Conservation (phyloP, 352 stramenopile species). For the Sclerospora graminicola region DNA sequence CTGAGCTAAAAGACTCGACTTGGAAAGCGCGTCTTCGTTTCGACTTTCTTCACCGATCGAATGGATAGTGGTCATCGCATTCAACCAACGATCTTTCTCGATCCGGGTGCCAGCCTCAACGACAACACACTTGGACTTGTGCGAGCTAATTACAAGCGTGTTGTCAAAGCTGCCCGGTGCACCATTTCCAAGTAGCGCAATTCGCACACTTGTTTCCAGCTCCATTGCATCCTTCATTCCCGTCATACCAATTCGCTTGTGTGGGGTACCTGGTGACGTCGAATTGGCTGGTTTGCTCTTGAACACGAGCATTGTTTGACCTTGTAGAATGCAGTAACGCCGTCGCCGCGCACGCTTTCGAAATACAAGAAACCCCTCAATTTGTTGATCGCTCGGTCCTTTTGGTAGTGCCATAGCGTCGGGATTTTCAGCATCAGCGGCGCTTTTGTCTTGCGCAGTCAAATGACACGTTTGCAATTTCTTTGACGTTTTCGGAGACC, state of each 20-base stretch:
- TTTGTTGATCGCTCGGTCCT: constrained; percentile 10
- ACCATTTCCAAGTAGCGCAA: constrained; percentile 31
- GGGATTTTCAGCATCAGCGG: not conserved
- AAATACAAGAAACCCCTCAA: constrained; percentile 58
- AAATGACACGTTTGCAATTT: not conserved
- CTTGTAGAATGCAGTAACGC: constrained; percentile 61
- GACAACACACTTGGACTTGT: constrained; percentile 61
- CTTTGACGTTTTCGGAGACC: constrained; percentile 4
- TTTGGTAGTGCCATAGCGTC: not conserved
- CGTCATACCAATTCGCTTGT: constrained; percentile 53
- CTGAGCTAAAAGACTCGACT: constrained; percentile 42
- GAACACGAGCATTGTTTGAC: constrained; percentile 46
- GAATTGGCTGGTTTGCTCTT: constrained; percentile 39
- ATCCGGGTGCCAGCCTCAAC: constrained; percentile 59
- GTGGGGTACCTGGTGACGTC: constrained; percentile 19
- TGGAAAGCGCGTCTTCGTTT: constrained; percentile 44
- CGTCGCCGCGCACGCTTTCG: constrained; percentile 42
- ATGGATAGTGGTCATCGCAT: constrained; percentile 59
- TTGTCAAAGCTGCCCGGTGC: constrained; percentile 32
- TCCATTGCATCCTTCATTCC: constrained; percentile 52
- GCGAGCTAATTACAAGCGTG: constrained; percentile 49
- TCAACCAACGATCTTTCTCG: constrained; percentile 70
- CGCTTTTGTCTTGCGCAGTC: not conserved
- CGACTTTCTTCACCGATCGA: constrained; percentile 21
- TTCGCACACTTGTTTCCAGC: constrained; percentile 41